These are phyloP conservation scores for Lipomyces oligophaga DNA, from an alignment of 805 yeast genomes.

Conservation along the genomic window DNA sequence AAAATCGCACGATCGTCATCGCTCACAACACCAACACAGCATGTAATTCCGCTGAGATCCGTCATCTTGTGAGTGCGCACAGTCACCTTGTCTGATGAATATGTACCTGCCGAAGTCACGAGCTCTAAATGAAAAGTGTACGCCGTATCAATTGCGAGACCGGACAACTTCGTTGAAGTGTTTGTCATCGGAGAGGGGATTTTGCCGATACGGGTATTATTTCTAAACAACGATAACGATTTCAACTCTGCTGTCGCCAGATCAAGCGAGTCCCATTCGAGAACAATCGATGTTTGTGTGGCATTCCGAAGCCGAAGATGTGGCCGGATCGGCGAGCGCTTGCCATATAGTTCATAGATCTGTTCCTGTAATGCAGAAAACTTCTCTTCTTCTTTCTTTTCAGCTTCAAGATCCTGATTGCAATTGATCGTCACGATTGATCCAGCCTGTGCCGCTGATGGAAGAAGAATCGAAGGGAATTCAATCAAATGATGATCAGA, in stretches of 20 bases:
- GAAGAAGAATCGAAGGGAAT: slow-evolving; percentile 90
- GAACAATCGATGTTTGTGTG: slow-evolving; percentile 91
- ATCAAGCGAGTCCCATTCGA: slow-evolving; percentile 87
- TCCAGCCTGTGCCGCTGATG: slow-evolving; percentile 88
- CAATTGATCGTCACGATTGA: slow-evolving; percentile 83
- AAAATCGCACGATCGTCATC: slow-evolving; percentile 59
- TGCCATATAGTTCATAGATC: slow-evolving; percentile 69
- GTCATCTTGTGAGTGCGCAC: slow-evolving; percentile 94
- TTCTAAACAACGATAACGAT: slow-evolving; percentile 72
- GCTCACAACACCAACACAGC: slow-evolving; percentile 68
- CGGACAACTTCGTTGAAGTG: slow-evolving; percentile 81
- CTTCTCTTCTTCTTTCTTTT: slow-evolving; percentile 51
- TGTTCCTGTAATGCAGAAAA: slow-evolving; percentile 69
- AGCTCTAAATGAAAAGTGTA: slow-evolving; percentile 76
- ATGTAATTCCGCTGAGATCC: slow-evolving; percentile 86
- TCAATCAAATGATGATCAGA: slow-evolving; percentile 91
- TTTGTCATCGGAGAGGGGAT: slow-evolving; percentile 79
- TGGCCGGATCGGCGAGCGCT: slow-evolving; percentile 67
- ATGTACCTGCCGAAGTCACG: slow-evolving; percentile 87
- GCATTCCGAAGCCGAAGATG: slow-evolving; percentile 64
- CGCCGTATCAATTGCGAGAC: slow-evolving; percentile 79
- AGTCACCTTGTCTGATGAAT: slow-evolving; percentile 59
- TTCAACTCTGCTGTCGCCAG: slow-evolving; percentile 79
- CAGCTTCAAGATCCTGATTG: slow-evolving; percentile 68
- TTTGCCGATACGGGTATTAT: slow-evolving; percentile 61